A percentile compares a stretch with the other conserved stretches of the same genome.
phyloP scores from a whole-genome alignment of 164 flowering plant species.

The Aristolochia fimbriata region DNA sequence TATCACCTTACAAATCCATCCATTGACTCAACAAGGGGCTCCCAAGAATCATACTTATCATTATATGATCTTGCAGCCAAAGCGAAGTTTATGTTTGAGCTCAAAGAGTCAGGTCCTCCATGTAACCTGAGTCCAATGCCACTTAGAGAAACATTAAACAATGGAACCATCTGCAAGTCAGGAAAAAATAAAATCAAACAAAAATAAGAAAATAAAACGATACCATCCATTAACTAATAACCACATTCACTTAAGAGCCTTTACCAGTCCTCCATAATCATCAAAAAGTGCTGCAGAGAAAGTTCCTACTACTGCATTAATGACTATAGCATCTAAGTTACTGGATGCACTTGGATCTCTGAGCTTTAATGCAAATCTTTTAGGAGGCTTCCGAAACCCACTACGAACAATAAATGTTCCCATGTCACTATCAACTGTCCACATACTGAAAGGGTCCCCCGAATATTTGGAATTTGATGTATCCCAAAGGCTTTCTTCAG shows the following conservation, averaged over 20 bases:
- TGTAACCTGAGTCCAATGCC: constrained; percentile 55
- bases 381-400: constrained; percentile 80
- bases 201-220: no score
- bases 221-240: no score
- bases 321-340: constrained; percentile 56
- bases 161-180: constrained; percentile 78
- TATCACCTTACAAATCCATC: constrained; percentile 82
- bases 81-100: constrained; percentile 65
- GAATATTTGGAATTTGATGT: constrained; percentile 43
- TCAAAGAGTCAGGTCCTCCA: constrained; percentile 56
- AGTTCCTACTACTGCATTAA: constrained; percentile 75
- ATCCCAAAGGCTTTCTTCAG: constrained; percentile 91
- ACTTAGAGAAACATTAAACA: constrained; percentile 68
- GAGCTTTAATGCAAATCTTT: constrained; percentile 79
- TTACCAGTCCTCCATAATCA: constrained; percentile 95
- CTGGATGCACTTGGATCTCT: constrained; percentile 41
- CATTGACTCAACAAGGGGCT: constrained; percentile 90
- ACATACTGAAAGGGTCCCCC: constrained; percentile 66
- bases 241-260: constrained; percentile 9
- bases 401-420: constrained; percentile 73
- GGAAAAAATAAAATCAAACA: not conserved
- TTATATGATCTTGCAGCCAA: constrained; percentile 82
- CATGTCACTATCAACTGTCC: constrained; percentile 66
- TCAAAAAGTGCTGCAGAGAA: constrained; percentile 92
- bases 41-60: constrained; percentile 93